Evolutionary conservation across 2,329 filamentous ascomycete species (phyloP), one percentile per base, ranked within the genome.

Genomic region (Pezizomycotina sp.): DNA sequence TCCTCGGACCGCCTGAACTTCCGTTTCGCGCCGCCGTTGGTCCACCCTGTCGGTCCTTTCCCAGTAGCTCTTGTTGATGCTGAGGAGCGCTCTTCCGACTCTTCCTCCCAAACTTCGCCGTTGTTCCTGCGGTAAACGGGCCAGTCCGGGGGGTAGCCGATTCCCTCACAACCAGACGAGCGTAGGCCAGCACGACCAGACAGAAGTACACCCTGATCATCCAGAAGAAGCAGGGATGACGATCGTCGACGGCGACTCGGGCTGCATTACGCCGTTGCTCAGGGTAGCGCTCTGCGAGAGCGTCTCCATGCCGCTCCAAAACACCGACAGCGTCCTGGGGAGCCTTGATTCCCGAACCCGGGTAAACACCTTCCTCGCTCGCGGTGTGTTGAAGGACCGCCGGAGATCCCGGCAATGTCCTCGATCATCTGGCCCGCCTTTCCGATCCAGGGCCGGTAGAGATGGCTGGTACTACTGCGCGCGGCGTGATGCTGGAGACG

Each of bases 151-250:
- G 45, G 1, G 45, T 47, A 8, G 45, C 47, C 16, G 45, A 71
- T 48, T 74, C 73, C 41, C 78, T 69, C 31, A 93, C 60, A 9
- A 80, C 75, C 53, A 75, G 70, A 45, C 81, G 71, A 3, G 84
- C 81, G 56, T 79, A 89, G 5, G 80, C 73, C 59, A 92, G 73
- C 55, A 92, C 72, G 35, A 93, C 68, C 23, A 92, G 62, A 48
- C 78, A 71, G 50, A 92, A 84, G 61, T 93, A 93, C 19, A 83
- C 57, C 19, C 84, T 69, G 25, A 92, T 63, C 8, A 76, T 62
- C 59, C 77, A 91, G 46, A 92, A 68, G 2, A 58, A 20, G 69
- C 66, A 43, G 92, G 79, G 35, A 92, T 65, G 7, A 75, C 62
- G 56, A 93, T 77, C 58, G 78, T 86, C 44, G 80, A 75, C 50